Conservation (phyloP, 352 stramenopile species). For the Phytophthora pini region DNA sequence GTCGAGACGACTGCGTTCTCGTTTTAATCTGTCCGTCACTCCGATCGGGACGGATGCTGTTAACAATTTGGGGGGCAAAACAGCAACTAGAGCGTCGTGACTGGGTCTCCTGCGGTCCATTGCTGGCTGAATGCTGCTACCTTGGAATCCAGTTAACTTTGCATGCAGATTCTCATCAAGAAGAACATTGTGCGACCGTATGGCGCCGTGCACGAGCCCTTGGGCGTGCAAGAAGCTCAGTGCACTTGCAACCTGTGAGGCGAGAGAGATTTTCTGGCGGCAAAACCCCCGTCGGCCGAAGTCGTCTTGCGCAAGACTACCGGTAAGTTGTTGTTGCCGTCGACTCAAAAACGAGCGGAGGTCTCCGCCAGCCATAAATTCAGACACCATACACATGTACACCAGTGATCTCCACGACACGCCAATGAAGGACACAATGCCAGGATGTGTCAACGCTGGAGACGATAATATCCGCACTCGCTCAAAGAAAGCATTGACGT, state of each 20-base stretch:
- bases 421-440: conserved; percentile 55
- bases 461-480: conserved; percentile 52
- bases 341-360: conserved; percentile 45
- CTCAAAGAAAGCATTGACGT: conserved; percentile 55
- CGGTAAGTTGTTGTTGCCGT: conserved; percentile 33
- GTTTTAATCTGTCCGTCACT: conserved; percentile 23
- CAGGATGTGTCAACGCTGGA: conserved; percentile 44
- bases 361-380: conserved; percentile 67
- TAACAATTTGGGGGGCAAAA: conserved; percentile 15
- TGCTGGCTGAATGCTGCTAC: conserved; percentile 9
- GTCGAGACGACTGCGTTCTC: conserved; percentile 22
- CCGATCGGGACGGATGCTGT: conserved; percentile 24
- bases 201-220: conserved; percentile 38
- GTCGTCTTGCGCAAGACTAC: conserved; percentile 2
- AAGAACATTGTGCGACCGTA: conserved; percentile 43
- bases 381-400: conserved; percentile 57
- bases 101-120: conserved; percentile 17
- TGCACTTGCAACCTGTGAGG: conserved; percentile 49
- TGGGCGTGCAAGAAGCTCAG: conserved; percentile 63
- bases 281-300: conserved; percentile 37
- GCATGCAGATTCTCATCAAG: conserved; percentile 43
- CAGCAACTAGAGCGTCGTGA: conserved; percentile 7
- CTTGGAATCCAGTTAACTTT: conserved; percentile 61
- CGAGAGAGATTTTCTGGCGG: conserved; percentile 53
- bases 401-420: conserved; percentile 58